These are phyloP conservation scores for Zygoascus tannicola DNA, from an alignment of 805 yeast species.

Conservation along the genomic window DNA sequence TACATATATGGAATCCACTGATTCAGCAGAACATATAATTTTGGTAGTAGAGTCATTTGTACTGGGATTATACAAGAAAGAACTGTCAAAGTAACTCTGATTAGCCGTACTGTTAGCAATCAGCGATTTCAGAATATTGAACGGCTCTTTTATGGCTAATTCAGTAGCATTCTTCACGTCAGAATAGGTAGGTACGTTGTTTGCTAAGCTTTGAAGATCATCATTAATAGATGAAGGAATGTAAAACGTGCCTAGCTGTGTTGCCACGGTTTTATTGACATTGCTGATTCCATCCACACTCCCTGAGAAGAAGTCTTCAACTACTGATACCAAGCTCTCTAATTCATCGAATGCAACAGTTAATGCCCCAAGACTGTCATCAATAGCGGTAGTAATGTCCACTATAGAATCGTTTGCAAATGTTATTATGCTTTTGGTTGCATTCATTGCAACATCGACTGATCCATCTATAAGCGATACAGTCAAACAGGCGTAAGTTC, in stretches of 20 bases:
- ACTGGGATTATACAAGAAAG: not conserved
- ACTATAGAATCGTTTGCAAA: conserved; percentile 54
- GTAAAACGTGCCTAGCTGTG: conserved; percentile 43
- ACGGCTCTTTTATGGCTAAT: conserved; percentile 48
- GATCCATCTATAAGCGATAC: conserved; percentile 67
- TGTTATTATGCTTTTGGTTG: conserved; percentile 53
- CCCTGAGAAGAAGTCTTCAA: conserved; percentile 49
- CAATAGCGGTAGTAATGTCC: conserved; percentile 48
- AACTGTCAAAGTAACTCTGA: not conserved
- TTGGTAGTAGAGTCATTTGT: not conserved
- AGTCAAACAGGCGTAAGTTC: conserved; percentile 79
- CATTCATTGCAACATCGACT: conserved; percentile 61
- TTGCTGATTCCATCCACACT: conserved; percentile 29
- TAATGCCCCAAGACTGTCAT: conserved; percentile 55
- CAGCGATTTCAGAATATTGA: conserved; percentile 37
- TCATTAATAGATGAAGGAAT: conserved; percentile 59
- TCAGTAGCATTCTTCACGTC: conserved; percentile 53
- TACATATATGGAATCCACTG: conserved; percentile 28
- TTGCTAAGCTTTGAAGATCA: conserved; percentile 43
- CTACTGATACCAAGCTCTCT: conserved; percentile 39
- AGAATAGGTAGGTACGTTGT: conserved; percentile 55
- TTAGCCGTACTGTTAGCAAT: conserved; percentile 20
- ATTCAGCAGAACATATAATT: conserved; percentile 36
- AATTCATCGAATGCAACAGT: conserved; percentile 49
- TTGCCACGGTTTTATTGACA: conserved; percentile 50